Conservation (phyloP, 345 rosid species). For the Moringa oleifera region DNA sequence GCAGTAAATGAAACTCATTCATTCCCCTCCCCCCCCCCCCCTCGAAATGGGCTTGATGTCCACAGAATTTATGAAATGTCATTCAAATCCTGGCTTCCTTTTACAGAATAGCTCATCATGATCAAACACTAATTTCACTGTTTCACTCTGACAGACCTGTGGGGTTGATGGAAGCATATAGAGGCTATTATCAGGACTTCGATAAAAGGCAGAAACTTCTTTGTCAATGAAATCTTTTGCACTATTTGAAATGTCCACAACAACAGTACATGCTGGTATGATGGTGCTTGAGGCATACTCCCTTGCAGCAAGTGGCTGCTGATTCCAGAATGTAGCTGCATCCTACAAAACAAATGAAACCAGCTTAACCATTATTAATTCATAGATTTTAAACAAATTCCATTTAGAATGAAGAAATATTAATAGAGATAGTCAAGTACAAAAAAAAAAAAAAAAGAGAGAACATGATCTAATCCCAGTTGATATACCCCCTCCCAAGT, state of each 20-base stretch:
- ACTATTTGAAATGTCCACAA: conserved; percentile 60
- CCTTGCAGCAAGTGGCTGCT: conserved; percentile 79
- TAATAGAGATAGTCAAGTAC: too few species aligned
- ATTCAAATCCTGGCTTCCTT: background rate
- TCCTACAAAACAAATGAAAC: conserved; percentile 37
- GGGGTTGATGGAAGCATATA: conserved; percentile 94
- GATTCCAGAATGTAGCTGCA: conserved; percentile 85
- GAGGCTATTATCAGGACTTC: conserved; percentile 78
- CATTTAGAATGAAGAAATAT: too few species aligned
- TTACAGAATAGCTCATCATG: background rate
- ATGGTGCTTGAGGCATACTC: conserved; percentile 82
- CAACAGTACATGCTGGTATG: conserved; percentile 72
- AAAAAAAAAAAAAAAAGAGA: too few species aligned
- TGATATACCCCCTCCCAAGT: background rate
- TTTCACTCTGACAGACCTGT: conserved; percentile 52
- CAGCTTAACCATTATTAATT: background rate
- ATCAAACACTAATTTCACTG: background rate
- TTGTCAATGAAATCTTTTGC: conserved; percentile 76
- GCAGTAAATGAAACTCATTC: background rate
- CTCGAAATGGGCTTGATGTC: too few species aligned
- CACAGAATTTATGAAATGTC: too few species aligned
- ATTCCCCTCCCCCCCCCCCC: too few species aligned
- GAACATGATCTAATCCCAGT: conserved; percentile 3
- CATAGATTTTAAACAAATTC: too few species aligned
- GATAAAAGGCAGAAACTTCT: conserved; percentile 82